Percentiles rank a stretch among this genome's conserved stretches.
These are phyloP conservation scores for Fusarium neocosmosporiellum DNA, from an alignment of 2,329 filamentous ascomycete genomes.

Conservation along the genomic window DNA sequence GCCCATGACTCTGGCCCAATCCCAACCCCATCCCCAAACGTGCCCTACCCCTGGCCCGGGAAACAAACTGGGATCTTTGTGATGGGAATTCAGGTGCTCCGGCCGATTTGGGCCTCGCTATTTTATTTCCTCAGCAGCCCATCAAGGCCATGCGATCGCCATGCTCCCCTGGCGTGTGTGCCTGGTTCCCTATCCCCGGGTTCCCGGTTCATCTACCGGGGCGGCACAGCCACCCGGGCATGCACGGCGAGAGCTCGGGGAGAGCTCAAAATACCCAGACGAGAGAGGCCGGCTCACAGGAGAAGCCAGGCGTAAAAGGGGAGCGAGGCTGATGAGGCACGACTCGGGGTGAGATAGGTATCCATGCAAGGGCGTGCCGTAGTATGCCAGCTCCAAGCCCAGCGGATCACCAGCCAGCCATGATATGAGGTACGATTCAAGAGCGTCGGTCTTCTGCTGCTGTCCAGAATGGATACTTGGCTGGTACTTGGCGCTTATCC, in stretches of 20 bases:
- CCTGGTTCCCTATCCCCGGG: slow-evolving; percentile 22
- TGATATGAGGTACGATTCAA: slow-evolving; percentile 27
- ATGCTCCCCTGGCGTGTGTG: slow-evolving; percentile 10
- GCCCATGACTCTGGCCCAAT: slow-evolving; percentile 22
- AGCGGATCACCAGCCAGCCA: slow-evolving; percentile 16
- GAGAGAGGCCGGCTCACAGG: neutral
- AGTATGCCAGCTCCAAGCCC: slow-evolving; percentile 6
- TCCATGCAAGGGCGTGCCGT: slow-evolving; percentile 8
- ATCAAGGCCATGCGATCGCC: slow-evolving; percentile 9
- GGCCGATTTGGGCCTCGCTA: slow-evolving; percentile 7
- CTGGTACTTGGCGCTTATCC: slow-evolving; percentile 26
- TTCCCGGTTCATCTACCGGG: slow-evolving; percentile 6
- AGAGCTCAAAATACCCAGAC: slow-evolving; percentile 3
- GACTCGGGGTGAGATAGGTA: slow-evolving; percentile 2
- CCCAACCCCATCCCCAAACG: slow-evolving; percentile 20
- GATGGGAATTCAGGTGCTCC: slow-evolving; percentile 2
- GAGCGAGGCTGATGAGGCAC: neutral
- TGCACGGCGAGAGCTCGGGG: slow-evolving; percentile 15
- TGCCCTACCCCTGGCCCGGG: slow-evolving; percentile 16
- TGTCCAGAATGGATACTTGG: slow-evolving; percentile 23
- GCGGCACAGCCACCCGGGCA: slow-evolving; percentile 20
- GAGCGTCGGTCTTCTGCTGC: slow-evolving; percentile 15
- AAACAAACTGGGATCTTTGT: slow-evolving; percentile 5
- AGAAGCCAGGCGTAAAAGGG: neutral
- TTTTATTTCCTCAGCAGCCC: slow-evolving; percentile 3